A percentile compares a stretch with the other conserved stretches of the same genome.
phyloP scores from a whole-genome alignment of 257 asterid genomes.

The Eustoma russellianum region DNA sequence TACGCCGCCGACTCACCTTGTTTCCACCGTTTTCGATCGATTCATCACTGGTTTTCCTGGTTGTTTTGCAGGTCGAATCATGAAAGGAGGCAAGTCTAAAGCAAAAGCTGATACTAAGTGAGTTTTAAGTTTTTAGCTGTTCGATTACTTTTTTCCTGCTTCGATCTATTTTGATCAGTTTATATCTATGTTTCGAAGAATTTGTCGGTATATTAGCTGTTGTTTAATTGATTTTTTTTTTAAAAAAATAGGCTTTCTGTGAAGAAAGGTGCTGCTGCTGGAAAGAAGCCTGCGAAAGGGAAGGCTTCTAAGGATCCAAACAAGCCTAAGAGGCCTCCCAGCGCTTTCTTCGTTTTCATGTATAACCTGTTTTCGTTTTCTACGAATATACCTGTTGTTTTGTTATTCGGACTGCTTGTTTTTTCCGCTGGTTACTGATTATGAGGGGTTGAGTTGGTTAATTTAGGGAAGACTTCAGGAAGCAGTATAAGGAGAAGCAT shows the following conservation, averaged over 20 bases:
- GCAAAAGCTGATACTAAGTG: constrained; percentile 58
- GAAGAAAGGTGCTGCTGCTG: constrained; percentile 44
- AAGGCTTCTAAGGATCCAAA: constrained; percentile 82
- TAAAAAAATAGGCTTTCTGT: constrained; percentile 45
- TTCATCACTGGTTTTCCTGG: constrained; percentile 21
- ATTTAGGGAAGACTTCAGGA: constrained; percentile 78
- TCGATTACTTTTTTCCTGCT: background rate
- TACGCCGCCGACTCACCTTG: constrained; percentile 4
- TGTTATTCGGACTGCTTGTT: background rate
- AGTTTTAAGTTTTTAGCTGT: constrained; percentile 11
- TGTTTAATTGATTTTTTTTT: background rate
- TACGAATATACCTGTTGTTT: background rate
- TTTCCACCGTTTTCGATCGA: constrained; percentile 19
- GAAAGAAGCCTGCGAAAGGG: constrained; percentile 41
- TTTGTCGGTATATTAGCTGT: background rate
- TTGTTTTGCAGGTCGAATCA: constrained; percentile 29
- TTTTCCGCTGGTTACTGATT: background rate
- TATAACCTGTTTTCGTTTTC: constrained; percentile 8
- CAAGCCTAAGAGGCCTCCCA: constrained; percentile 94
- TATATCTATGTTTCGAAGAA: background rate
- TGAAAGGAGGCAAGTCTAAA: constrained; percentile 72
- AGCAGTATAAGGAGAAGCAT: constrained; percentile 62
- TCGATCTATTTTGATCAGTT: constrained; percentile 10
- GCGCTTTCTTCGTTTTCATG: constrained; percentile 93
- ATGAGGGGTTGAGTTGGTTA: no score